Evolutionary conservation across 2,329 filamentous ascomycete genomes (phyloP).

Genomic region (Clonostachys byssicola): DNA sequence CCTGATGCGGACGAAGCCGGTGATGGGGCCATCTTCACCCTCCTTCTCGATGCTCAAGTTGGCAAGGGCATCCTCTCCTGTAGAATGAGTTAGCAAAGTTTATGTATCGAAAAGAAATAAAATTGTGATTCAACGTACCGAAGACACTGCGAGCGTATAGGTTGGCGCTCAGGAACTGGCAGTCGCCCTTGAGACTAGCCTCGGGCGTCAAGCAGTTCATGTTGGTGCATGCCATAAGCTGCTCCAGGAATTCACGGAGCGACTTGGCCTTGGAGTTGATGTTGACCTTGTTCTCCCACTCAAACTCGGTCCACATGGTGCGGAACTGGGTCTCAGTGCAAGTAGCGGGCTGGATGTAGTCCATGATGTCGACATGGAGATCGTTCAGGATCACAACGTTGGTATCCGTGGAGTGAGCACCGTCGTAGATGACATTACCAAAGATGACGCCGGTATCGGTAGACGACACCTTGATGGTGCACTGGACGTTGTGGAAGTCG

Average conservation of each 20-base stretch:
- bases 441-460: conserved; percentile 99
- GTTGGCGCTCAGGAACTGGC: conserved; percentile 96
- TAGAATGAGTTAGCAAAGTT: conserved; percentile 11
- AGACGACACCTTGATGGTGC: conserved; percentile 96
- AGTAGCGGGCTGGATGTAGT: conserved; percentile 96
- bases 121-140: conserved; percentile 60
- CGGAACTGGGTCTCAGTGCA: conserved; percentile 98
- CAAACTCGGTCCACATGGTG: conserved; percentile 99
- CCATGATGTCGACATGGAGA: conserved; percentile 98
- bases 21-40: conserved; percentile 90
- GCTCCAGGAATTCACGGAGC: conserved; percentile 84
- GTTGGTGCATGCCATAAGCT: conserved; percentile 96
- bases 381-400: conserved; percentile 98
- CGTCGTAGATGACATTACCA: conserved; percentile 97
- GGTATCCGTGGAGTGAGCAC: conserved; percentile 83
- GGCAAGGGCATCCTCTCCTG: conserved; percentile 95
- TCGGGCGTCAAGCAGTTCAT: conserved; percentile 98
- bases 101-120: conserved; percentile 3
- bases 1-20: conserved; percentile 95
- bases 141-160: conserved; percentile 96
- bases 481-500: conserved; percentile 97
- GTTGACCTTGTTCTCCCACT: conserved; percentile 99
- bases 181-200: conserved; percentile 93
- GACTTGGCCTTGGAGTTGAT: conserved; percentile 97
- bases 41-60: conserved; percentile 98